Evolutionary conservation across 768 basidiomycete species (phyloP).

Genomic region (Mycena olivaceomarginata): DNA sequence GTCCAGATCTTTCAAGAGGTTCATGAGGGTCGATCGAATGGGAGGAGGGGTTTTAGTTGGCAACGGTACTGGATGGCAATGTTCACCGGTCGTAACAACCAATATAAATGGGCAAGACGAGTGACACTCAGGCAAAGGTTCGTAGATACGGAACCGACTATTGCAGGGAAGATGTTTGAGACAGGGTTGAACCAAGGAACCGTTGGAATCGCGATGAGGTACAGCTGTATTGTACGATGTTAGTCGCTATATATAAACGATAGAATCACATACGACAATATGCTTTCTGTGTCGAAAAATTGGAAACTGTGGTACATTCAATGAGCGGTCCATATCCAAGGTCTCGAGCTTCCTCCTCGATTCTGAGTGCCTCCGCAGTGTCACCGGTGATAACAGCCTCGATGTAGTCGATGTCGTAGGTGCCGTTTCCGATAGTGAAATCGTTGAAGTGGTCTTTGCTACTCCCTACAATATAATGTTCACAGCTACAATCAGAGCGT

Average conservation of each 20-base stretch:
- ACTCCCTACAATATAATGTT: not conserved
- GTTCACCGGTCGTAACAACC: too few species aligned
- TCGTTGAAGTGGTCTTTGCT: conserved; percentile 17
- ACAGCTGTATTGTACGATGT: not conserved
- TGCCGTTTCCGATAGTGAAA: not conserved
- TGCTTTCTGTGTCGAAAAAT: not conserved
- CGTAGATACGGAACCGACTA: too few species aligned
- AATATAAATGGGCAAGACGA: too few species aligned
- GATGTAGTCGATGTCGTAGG: conserved; percentile 1
- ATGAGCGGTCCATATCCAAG: conserved; percentile 7
- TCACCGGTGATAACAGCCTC: conserved; percentile 14
- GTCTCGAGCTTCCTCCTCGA: not conserved
- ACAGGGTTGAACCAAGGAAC: not conserved
- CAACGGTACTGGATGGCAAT: conserved; percentile 15
- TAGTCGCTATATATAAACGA: too few species aligned
- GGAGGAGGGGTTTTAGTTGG: conserved; percentile 11
- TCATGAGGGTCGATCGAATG: not conserved
- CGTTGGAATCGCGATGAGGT: conserved; percentile 6
- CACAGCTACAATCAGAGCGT: not conserved
- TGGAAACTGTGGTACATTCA: conserved; percentile 4
- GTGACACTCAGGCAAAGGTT: too few species aligned
- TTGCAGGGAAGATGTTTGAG: too few species aligned
- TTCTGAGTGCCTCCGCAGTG: not conserved
- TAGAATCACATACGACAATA: conserved; percentile 15
- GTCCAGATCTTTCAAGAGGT: not conserved